phyloP scores from a whole-genome alignment of 2,329 filamentous ascomycete genomes.

The Neopestalotiopsis clavispora region DNA sequence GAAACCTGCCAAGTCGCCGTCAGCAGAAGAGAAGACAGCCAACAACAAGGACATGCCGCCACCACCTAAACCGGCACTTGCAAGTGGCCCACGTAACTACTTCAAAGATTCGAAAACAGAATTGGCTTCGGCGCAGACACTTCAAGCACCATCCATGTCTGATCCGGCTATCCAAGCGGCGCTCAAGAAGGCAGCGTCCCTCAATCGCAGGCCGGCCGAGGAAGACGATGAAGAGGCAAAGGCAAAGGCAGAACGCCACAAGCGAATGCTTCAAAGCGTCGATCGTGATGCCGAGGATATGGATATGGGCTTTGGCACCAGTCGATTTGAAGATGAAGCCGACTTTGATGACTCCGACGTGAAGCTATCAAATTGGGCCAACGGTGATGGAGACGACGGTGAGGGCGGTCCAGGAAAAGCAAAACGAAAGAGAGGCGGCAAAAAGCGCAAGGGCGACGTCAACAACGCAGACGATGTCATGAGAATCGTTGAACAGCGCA shows the following conservation, averaged over 20 bases:
- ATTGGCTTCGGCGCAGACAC: constrained; percentile 57
- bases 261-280: constrained; percentile 73
- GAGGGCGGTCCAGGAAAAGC: constrained; percentile 48
- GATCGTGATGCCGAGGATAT: constrained; percentile 88
- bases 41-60: constrained; percentile 47
- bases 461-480: constrained; percentile 84
- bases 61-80: constrained; percentile 44
- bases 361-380: constrained; percentile 71
- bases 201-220: constrained; percentile 50
- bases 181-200: constrained; percentile 79
- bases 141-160: constrained; percentile 60
- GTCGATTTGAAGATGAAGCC: constrained; percentile 85
- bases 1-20: constrained; percentile 24
- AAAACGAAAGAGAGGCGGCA: constrained; percentile 72
- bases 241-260: constrained; percentile 70
- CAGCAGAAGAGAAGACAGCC: constrained; percentile 27
- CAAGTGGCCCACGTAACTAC: constrained; percentile 58
- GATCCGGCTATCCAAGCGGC: constrained; percentile 84
- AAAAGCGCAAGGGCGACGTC: constrained; percentile 78
- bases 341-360: constrained; percentile 73
- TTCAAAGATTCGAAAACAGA: constrained; percentile 64
- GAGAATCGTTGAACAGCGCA: constrained; percentile 72
- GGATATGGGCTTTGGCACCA: constrained; percentile 92
- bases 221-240: constrained; percentile 49
- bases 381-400: constrained; percentile 55